Base-by-base conservation (phyloP, 2,329 filamentous ascomycete species). In the Epichloe baconii region DNA sequence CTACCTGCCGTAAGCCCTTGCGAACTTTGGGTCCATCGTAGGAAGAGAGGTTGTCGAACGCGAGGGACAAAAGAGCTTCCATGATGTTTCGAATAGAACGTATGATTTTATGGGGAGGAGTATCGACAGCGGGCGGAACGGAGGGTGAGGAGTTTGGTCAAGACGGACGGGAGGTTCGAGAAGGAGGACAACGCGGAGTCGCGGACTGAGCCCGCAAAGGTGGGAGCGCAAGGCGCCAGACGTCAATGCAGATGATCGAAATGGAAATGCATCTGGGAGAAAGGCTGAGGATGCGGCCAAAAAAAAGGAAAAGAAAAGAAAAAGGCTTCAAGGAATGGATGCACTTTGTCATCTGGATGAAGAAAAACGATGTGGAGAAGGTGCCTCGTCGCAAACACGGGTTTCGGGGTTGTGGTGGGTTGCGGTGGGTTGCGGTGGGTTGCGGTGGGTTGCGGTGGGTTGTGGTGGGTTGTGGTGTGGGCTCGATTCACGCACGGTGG, bases 21-120 rank as follows among this genome's bases (percentile, higher is more conserved):
- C 88, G 85, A 64, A 97, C 86, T 72, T 95, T 95, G 66, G 78
- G 76, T 52, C 83, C 83, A 61, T 96, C 89, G 67, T 90, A 90
- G 47, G 90, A 96, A 54, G 90, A 94, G 57, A 96, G 84, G 70
- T 95, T 95, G 73, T 96, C 90, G 70, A 97, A 97, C 54, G 91
- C 89, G 66, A 95, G 82, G 44, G 88, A 94, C 51, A 97, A 77
- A 31, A 97, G 79, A 49, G 86, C 82, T 73, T 97, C 93, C 93
- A 97, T 97, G 62, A 31, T 31, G 15, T 21, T 60, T 68, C 62
- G 51, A 46, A 26, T 44, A 35, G 37, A 19, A 31, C 3, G 55
- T 54, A 31, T 53, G 14, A 49, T 51, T 49, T 48, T 37, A 15
- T 14, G 35, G 34, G 50, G 36, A 44, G 43, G 31, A 31, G 14